Evolutionary conservation across 106 monocot species (phyloP), one percentile per base, ranked within the genome.

Genomic region (Iris macrosiphon): DNA sequence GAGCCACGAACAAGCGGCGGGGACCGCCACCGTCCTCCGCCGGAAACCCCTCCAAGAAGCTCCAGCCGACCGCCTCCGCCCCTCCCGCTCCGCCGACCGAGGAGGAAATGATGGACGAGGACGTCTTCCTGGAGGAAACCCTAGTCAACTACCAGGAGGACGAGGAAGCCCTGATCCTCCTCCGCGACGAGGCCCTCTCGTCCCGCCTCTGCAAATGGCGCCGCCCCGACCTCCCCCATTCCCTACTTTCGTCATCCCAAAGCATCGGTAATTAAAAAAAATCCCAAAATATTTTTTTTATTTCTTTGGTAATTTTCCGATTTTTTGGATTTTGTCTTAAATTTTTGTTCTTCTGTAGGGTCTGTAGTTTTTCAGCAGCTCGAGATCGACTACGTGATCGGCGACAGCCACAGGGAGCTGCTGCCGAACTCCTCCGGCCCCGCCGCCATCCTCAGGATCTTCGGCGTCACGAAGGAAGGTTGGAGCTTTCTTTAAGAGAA

Each of bases 31-130:
- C 60, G 7, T 24, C 71, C 33, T 24, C 68, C 3, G 21, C 51
- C 13, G 7, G 57, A n/a, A 47, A 75, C 29, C 52, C 84, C 2
- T 29, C 86, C 4, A 90, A 90, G 74, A 67, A 77, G 41, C 61
- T 72, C 38, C 85, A 86, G 25, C 25, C 75, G 15, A 58, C 9
- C 26, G 0, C 33, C 26, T 7, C 21, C 20, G n/a, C n/a, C n/a
- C n/a, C n/a, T n/a, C n/a, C n/a, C n/a, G n/a, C n/a, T n/a, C 70
- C 50, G 0, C 51, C 47, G n/a, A 14, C 27, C 14, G 98, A 98
- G 39, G 98, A 98, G 31, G 98, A 98, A 57, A 87, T 98, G 86
- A 75, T 91, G 78, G 98, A 98, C 55, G 98, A 98, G 55, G 91
- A 98, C 59, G 75, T 98, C n/a, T 91, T 84, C 58, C 63, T 87